Conservation (phyloP, 2,329 filamentous ascomycete genomes). For the Dactylellina leptospora region DNA sequence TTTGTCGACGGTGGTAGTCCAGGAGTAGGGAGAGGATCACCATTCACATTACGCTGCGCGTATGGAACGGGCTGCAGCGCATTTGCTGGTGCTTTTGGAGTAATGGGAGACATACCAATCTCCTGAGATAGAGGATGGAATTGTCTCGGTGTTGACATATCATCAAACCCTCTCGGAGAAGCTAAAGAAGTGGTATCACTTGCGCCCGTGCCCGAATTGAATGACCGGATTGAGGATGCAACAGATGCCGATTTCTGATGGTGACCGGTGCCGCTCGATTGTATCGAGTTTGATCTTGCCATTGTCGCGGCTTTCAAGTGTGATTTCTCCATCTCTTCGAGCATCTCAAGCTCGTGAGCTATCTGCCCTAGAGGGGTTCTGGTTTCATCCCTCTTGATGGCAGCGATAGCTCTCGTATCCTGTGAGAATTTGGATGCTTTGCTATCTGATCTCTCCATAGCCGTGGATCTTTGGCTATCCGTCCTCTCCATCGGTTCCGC, state of each 20-base stretch:
- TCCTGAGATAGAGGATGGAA: conserved; percentile 57
- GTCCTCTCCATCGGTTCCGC: conserved; percentile 51
- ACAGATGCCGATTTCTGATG: conserved; percentile 65
- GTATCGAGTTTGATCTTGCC: conserved; percentile 55
- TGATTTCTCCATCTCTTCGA: conserved; percentile 63
- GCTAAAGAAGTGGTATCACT: conserved; percentile 60
- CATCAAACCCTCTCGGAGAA: conserved; percentile 59
- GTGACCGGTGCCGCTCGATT: conserved; percentile 37
- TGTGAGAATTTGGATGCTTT: conserved; percentile 65
- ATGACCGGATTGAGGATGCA: conserved; percentile 66
- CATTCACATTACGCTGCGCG: conserved; percentile 48
- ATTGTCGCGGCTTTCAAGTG: conserved; percentile 42
- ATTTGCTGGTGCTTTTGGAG: conserved; percentile 58
- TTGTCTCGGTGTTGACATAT: conserved; percentile 45
- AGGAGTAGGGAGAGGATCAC: conserved; percentile 42
- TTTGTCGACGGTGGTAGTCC: conserved; percentile 40
- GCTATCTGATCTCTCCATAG: conserved; percentile 49
- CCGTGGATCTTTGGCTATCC: conserved; percentile 37
- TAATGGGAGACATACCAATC: conserved; percentile 56
- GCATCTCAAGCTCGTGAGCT: conserved; percentile 73
- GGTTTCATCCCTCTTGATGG: conserved; percentile 55
- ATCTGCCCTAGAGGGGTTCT: conserved; percentile 79
- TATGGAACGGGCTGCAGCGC: conserved; percentile 44
- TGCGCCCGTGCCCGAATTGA: conserved; percentile 58
- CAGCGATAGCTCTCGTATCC: conserved; percentile 67